A percentile compares a stretch with the other conserved stretches of the same genome.
Evolutionary conservation across 768 basidiomycete genomes (phyloP).

Genomic region (Pleurotus djamor): DNA sequence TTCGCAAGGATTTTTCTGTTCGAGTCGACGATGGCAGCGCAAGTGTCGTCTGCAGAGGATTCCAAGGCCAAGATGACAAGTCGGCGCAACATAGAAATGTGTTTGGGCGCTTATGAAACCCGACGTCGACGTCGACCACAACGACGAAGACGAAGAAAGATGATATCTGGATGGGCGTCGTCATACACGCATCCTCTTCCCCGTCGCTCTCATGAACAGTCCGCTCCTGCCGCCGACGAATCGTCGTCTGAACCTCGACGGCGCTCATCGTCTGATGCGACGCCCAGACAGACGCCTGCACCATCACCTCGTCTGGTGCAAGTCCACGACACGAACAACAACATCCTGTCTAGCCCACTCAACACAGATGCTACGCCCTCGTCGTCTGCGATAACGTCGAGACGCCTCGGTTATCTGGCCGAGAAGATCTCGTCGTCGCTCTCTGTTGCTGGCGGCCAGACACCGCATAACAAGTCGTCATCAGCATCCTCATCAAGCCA

Average conservation of each 20-base stretch:
- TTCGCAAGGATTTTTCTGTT: conserved; percentile 73
- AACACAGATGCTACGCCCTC: conserved; percentile 24
- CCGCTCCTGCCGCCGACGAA: not conserved
- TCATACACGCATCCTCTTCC: conserved; percentile 5
- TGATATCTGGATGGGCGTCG: conserved; percentile 10
- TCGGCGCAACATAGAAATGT: too few species aligned
- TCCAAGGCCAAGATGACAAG: conserved; percentile 66
- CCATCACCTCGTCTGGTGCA: conserved; percentile 29
- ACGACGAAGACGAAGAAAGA: not conserved
- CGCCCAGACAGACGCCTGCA: conserved; percentile 43
- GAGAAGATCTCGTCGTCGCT: conserved; percentile 39
- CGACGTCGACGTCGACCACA: not conserved
- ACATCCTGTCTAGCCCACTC: conserved; percentile 17
- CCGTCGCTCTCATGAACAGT: conserved; percentile 10
- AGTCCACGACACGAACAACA: conserved; percentile 30
- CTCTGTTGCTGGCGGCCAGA: conserved; percentile 18
- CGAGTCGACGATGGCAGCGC: conserved; percentile 82
- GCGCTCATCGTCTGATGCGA: conserved; percentile 48
- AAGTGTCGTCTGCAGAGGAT: conserved; percentile 93
- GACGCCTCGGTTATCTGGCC: conserved; percentile 39
- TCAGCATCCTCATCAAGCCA: conserved; percentile 8
- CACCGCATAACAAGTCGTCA: not conserved
- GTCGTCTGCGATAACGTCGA: conserved; percentile 23
- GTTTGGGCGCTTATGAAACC: too few species aligned
- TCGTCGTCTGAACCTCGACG: conserved; percentile 18